phyloP scores from a whole-genome alignment of 768 basidiomycete species.

The Hemileccinum impolitum region DNA sequence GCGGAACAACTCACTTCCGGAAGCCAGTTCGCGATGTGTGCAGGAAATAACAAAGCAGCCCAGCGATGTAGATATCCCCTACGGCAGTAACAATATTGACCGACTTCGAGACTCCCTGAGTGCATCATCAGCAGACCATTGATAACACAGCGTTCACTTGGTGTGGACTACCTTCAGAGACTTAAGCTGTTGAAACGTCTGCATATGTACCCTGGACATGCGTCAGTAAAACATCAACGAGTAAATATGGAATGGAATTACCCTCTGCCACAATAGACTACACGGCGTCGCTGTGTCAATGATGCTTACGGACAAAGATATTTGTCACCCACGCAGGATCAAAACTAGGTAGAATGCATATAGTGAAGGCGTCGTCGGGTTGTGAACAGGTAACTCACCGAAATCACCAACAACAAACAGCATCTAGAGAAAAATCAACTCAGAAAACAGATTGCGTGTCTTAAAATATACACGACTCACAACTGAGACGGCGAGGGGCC shows the following conservation, averaged over 20 bases:
- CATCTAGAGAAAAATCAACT: conserved; percentile 5
- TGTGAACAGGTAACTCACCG: conserved; percentile 10
- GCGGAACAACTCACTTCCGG: conserved; percentile 30
- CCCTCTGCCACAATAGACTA: conserved; percentile 37
- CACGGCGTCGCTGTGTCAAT: conserved; percentile 2
- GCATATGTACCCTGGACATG: conserved; percentile 34
- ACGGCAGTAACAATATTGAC: conserved; percentile 49
- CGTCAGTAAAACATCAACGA: conserved; percentile 2
- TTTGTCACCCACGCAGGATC: conserved; percentile 29
- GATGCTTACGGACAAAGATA: neutral
- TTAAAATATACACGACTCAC: conserved; percentile 11
- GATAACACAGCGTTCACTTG: neutral
- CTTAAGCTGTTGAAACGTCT: conserved; percentile 41
- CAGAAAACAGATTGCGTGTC: neutral
- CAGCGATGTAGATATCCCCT: conserved; percentile 49
- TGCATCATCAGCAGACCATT: neutral
- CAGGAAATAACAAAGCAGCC: conserved; percentile 44
- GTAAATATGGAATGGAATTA: conserved; percentile 19
- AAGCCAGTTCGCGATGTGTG: conserved; percentile 51
- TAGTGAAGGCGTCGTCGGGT: neutral
- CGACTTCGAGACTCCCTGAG: conserved; percentile 41
- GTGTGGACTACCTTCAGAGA: conserved; percentile 43
- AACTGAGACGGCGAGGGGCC: conserved; percentile 31
- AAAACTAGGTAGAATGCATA: conserved; percentile 19
- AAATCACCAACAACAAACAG: conserved; percentile 41